Percentiles rank a stretch among this genome's conserved stretches.
Conservation (phyloP, 495 filamentous ascomycete genomes). For the Rostrohypoxylon terebratum region DNA sequence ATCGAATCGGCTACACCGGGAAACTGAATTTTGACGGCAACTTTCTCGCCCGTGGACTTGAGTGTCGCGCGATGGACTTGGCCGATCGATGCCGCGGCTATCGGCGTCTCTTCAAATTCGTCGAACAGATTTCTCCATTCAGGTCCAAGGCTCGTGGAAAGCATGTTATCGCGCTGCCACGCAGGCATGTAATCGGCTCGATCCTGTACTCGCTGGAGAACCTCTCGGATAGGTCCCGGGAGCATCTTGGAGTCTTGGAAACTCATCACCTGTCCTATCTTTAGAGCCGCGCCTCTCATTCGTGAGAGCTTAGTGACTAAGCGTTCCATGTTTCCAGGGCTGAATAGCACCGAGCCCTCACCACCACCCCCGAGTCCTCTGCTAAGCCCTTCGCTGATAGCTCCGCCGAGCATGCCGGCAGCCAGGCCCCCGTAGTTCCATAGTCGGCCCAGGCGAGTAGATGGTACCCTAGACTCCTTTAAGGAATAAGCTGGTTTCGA, state of each 20-base stretch:
- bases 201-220: constrained; percentile 94
- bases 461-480: constrained; percentile 89
- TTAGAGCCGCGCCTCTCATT: constrained; percentile 98
- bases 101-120: constrained; percentile 88
- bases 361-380: constrained; percentile 70
- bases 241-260: constrained; percentile 99
- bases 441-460: constrained; percentile 83
- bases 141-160: constrained; percentile 79
- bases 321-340: constrained; percentile 87
- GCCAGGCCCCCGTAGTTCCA: constrained; percentile 96
- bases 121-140: constrained; percentile 88
- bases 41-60: constrained; percentile 75
- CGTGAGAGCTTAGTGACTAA: constrained; percentile 91
- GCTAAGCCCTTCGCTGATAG: constrained; percentile 82
- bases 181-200: constrained; percentile 98
- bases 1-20: constrained; percentile 97
- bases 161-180: constrained; percentile 87
- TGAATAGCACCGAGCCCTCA: constrained; percentile 84
- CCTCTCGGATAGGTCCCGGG: constrained; percentile 82
- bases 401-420: constrained; percentile 96
- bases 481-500: constrained; percentile 70
- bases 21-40: constrained; percentile 97
- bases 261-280: constrained; percentile 96
- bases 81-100: constrained; percentile 97
- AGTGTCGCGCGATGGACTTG: constrained; percentile 92